Base-by-base conservation (phyloP, 352 stramenopile genomes). In the Phytophthora idaei region DNA sequence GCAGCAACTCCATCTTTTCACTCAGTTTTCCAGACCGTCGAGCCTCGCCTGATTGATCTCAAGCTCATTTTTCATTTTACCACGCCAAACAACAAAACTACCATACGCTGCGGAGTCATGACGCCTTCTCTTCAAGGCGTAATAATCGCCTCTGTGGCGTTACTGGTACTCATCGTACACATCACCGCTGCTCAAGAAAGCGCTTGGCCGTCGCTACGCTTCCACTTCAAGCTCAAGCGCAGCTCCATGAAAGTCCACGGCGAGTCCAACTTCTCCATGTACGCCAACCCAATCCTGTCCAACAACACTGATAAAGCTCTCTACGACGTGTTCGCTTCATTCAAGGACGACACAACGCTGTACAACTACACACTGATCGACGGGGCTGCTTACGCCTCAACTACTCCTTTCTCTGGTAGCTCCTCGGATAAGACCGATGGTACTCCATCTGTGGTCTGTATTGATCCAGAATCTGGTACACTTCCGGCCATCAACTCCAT, bases 211-310 rank as follows among this genome's bases (percentile, higher is more conserved):
- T 66, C 59, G 6, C 48, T 84, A 2, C 50, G 39, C 4, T 56
- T 84, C 28, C 59, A 69, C 3, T 68, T 81, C 49, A 74, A 44
- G 0, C 45, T 78, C 57, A 81, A 81, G 52, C 70, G 73, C 15
- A 58, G 15, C 29, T 66, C 69, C 14, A 80, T 84, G 76, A 51
- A 50, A 5, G 27, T 80, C 14, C 56, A 71, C 15, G 73, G 73
- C 3, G 10, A 67, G 9, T 64, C 72, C 5, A 17, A 76, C 11
- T 71, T 79, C 39, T 55, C 74, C 9, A 61, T 81, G 25, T 61
- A 76, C 41, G 70, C 59, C 9, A 76, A 60, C 21, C 76, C 66
- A 0, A 17, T 70, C 6, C 41, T 73, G 42, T 66, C 56, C 0
- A 31, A 52, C 3, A 37, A 57, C 17, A n/a, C 37, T 6, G 46